Base-by-base conservation (phyloP, 371 early-diverging fungal genomes). In the Batkoa obscura region DNA sequence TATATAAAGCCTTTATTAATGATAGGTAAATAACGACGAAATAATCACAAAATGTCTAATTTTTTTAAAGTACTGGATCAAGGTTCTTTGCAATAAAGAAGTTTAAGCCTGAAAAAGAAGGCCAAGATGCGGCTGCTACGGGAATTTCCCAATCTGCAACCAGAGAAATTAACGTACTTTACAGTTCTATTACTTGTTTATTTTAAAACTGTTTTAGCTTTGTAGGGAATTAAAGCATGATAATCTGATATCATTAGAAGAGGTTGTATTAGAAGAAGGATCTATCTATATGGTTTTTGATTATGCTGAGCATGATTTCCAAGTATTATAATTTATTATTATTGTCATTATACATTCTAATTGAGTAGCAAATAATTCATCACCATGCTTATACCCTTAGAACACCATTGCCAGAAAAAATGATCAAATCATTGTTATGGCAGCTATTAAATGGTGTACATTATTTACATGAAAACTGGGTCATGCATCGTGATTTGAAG, bases 71-170 rank as follows among this genome's bases (percentile, higher is more conserved):
- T 23, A 23, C 23, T 23, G 23, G 23, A 23, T 23, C 23, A 23
- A 23, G 23, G 23, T 23, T 23, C 23, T 23, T 23, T 63, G 90
- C 88, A 10, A 91, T 94, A 52, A 94, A 94, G 63, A 86, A 88
- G 72, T 94, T 94, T 66, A 94, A 92, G 62, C 89, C 91, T 13
- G 94, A 94, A 59, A 80, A 87, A 59, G 94, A 90, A 62, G 90
- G 90, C 37, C 88, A 89, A 60, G 71, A 71, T 0, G 75, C 83
- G 46, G 76, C 79, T 15, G 75, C 78, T 42, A 79, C 78, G 5
- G 94, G 92, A 32, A 87, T 94, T 47, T 91, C 92, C 2, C 94
- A 94, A 60, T 90, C 90, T 4, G 94, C 94, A 2, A 88, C 86
- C 60, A 69, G 94, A 66, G 94, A 94, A 66, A 92, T 94, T 31